Evolutionary conservation across 129 eudicot genomes (phyloP), one percentile per base, ranked within the genome.

Genomic region (Pulicaria dysenterica): DNA sequence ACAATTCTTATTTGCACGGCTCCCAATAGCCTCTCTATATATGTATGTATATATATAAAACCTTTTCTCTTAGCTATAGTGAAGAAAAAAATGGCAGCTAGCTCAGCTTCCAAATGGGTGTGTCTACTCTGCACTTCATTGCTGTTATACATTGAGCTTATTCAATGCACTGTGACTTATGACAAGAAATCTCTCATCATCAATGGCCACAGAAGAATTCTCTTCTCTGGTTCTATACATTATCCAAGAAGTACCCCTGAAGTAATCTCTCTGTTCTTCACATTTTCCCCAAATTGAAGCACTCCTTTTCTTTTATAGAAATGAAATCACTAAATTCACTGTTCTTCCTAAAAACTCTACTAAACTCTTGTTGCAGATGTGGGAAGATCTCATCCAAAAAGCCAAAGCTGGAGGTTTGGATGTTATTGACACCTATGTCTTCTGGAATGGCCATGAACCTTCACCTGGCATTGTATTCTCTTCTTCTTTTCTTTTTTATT

Each of bases 221-320:
- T 91, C 12, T 71, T 91, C 43, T 91, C 97, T 73, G 97, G 97
- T 74, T 91, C 97, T 67, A 86, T 91, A 17, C 95, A 88, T 82
- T 91, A 91, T 39, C 97, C 97, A 58, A 91, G 97, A 88, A 91
- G 97, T 73, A 81, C 97, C 71, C 97, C 97, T 69, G 85, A 91
- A 60, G 97, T 91, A 85, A 61, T 24, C 48, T 37, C n/a, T 46
- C 58, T 46, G 6, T 70, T 75, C 40, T 70, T 67, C 53, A 31
- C 58, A 19, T 48, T 40, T 40, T 34, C 48, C 24, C 56, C 17
- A 4, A 39, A n/a, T 37, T 38, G 4, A 10, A 12, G 57, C 14
- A 6, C 1, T 6, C 13, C 46, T 34, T 65, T 24, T 4, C 4
- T 15, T 43, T 42, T 57, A 4, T 44, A 6, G 16, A 40, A n/a